Evolutionary conservation across 2,329 filamentous ascomycete genomes (phyloP), one percentile per base, ranked within the genome.

Genomic region (Pezicula carpinea): DNA sequence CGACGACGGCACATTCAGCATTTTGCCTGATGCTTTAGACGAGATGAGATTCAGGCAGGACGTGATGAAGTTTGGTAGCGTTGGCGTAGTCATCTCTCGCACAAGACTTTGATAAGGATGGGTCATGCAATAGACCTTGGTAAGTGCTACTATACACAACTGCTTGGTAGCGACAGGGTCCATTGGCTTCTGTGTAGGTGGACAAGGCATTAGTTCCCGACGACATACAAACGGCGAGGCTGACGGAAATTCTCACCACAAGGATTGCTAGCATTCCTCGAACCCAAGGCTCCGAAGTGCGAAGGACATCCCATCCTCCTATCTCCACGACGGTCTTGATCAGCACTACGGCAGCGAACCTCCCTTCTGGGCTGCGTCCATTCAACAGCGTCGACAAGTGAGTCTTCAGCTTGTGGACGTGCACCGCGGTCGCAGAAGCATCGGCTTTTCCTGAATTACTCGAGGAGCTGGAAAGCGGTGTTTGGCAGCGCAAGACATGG

Each of bases 51-150:
- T 82, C 38, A 96, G 66, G 57, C 86, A 89, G 3, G 85, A 75
- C 1, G 80, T 82, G 39, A 91, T 76, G 59, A 92, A 95, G 1
- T 77, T 70, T 1, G 88, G 82, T 17, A 96, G 70, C 3, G 82
- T 87, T 3, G 89, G 89, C 0, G 90, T 95, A 1, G 87, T 91
- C 51, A 96, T 88, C 63, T 96, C 91, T 57, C 92, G 79, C 38
- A 92, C 75, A 44, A 96, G 73, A 7, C 89, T 93, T 50, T 86
- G 88, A 61, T 90, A 90, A 32, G 85, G 81, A 61, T 90, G 87
- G 34, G 91, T 85, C 31, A 93, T 77, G 56, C 82, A 77, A 69
- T 93, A 96, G 56, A 96, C 90, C 60, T 87, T 84, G 17, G 87
- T 87, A 51, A 96, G 71, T 13, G 87, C 81, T 51, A 93, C 78